Percentiles rank a stretch among this genome's conserved stretches.
Evolutionary conservation across 73 alveolate genomes (phyloP).

Genomic region (Tetrahymena malaccensis): DNA sequence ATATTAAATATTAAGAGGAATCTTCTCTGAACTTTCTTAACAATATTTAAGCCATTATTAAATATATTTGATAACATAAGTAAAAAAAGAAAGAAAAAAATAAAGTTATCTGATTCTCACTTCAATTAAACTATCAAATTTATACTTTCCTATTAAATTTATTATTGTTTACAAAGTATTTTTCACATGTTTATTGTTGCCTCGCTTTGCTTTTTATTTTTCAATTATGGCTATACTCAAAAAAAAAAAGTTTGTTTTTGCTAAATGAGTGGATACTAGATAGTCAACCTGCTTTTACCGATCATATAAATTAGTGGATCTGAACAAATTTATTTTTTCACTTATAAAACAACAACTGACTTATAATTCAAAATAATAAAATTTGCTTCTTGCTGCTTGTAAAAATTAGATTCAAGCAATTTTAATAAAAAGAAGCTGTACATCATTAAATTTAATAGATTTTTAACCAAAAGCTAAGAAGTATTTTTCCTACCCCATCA

Average conservation of each 20-base stretch:
- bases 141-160: no score
- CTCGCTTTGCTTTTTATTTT: no score
- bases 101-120: no score
- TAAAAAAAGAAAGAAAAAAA: no score
- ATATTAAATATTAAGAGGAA: neutral
- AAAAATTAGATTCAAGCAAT: neutral
- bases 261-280: neutral
- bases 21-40: neutral
- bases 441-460: no score
- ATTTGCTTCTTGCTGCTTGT: neutral
- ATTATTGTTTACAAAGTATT: no score
- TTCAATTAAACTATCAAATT: no score
- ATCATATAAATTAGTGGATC: neutral
- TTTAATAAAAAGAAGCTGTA: no score
- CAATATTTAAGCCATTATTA: no score
- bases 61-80: neutral
- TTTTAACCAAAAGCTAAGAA: neutral
- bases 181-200: neutral
- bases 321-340: neutral
- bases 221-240: neutral
- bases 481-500: neutral
- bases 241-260: neutral
- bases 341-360: neutral
- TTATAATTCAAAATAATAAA: no score
- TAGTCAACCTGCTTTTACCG: neutral